Conservation (phyloP, 2,329 filamentous ascomycete genomes). For the Pseudogymnoascus sp. region DNA sequence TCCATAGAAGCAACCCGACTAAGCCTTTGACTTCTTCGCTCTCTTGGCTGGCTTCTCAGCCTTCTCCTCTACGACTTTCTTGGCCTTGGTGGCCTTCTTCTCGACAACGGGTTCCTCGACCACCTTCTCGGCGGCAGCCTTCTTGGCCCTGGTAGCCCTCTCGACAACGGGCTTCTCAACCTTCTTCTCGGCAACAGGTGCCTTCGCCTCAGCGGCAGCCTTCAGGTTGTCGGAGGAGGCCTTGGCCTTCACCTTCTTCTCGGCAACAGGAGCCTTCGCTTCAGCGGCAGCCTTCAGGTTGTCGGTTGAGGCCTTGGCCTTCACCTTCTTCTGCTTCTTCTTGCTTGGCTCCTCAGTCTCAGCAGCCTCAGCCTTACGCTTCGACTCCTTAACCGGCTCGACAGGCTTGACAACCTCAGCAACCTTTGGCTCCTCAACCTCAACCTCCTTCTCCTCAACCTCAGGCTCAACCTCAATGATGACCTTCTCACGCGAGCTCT, state of each 20-base stretch:
- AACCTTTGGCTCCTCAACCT: constrained; percentile 16
- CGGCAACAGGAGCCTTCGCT: too few species aligned
- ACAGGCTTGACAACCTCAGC: constrained; percentile 5
- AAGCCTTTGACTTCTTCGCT: constrained; percentile 30
- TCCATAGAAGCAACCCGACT: background rate
- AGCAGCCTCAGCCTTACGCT: constrained; percentile 25
- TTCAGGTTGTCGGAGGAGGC: constrained; percentile 11
- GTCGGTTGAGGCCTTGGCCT: constrained; percentile 15
- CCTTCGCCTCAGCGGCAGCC: background rate
- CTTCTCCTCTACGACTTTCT: constrained; percentile 11
- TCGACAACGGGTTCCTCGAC: constrained; percentile 31
- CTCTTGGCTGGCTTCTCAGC: constrained; percentile 33
- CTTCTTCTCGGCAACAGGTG: constrained; percentile 17
- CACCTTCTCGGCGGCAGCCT: constrained; percentile 13
- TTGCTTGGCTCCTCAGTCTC: constrained; percentile 7
- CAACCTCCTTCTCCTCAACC: constrained; percentile 25
- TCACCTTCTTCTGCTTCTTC: constrained; percentile 17
- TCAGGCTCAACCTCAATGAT: constrained; percentile 21
- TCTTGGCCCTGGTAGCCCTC: constrained; percentile 21
- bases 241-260: constrained; percentile 20
- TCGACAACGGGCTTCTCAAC: constrained; percentile 35
- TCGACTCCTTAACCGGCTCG: constrained; percentile 25
- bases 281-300: constrained; percentile 10
- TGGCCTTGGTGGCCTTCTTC: constrained; percentile 23
- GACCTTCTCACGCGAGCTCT: constrained; percentile 28